Conservation (phyloP, 805 yeast genomes). For the Pichia ethanolica region DNA sequence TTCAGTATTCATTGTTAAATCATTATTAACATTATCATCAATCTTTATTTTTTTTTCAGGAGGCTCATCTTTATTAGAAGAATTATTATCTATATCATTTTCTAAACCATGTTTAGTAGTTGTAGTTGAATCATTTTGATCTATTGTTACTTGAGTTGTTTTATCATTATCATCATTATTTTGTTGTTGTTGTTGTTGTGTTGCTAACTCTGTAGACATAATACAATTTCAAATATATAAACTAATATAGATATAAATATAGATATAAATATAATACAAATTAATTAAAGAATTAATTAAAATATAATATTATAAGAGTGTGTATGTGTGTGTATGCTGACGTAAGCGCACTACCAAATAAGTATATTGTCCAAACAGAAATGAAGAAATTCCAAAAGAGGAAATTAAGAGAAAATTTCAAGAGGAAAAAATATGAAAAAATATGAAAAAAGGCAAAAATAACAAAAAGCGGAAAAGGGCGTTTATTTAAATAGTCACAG, state of each 20-base stretch:
- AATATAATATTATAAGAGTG: no score
- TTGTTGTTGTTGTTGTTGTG: not conserved
- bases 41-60: not conserved
- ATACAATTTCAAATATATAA: not conserved
- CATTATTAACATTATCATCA: not conserved
- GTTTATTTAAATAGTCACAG: not conserved
- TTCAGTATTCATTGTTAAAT: no score
- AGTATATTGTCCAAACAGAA: not conserved
- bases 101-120: no score
- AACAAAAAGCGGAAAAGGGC: not conserved
- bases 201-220: slow-evolving; percentile 3
- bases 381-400: not conserved
- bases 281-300: not conserved
- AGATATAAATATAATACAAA: not conserved
- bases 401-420: not conserved
- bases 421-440: not conserved
- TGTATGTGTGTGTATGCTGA: not conserved
- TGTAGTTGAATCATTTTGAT: not conserved
- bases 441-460: not conserved
- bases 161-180: no score
- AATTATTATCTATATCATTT: not conserved
- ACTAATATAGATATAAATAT: not conserved
- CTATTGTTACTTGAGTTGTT: not conserved
- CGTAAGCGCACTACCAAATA: not conserved
- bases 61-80: not conserved